Evolutionary conservation across 108 stramenopile species (phyloP).

Genomic region (Discostella pseudostelligera): DNA sequence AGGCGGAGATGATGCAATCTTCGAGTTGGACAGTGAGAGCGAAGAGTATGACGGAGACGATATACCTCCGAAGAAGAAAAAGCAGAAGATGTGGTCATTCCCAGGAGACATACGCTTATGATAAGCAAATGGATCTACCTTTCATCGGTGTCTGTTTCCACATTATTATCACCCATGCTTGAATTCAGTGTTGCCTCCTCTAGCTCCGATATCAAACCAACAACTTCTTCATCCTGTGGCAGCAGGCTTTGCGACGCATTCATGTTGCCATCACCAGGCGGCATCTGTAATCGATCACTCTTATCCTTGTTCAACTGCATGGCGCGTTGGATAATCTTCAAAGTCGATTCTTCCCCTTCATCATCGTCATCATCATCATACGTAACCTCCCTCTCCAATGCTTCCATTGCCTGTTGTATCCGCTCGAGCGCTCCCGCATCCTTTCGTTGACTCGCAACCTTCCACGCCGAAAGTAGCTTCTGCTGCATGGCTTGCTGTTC

Average conservation of each 20-base stretch:
- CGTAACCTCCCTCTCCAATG: conserved; percentile 29
- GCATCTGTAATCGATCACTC: neutral
- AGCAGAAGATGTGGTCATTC: conserved; percentile 9
- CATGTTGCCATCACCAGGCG: neutral
- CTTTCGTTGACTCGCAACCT: conserved; percentile 32
- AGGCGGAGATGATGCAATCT: conserved; percentile 29
- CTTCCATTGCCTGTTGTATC: conserved; percentile 47
- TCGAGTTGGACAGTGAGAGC: conserved; percentile 48
- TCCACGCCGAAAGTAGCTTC: conserved; percentile 39
- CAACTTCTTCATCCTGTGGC: conserved; percentile 23
- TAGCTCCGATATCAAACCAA: conserved; percentile 39
- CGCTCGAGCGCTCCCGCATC: conserved; percentile 35
- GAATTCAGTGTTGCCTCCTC: conserved; percentile 23
- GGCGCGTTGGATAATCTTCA: conserved; percentile 32
- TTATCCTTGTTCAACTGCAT: conserved; percentile 29
- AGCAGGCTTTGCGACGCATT: no score
- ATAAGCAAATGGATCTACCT: conserved; percentile 8
- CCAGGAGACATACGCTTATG: conserved; percentile 1
- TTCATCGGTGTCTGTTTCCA: conserved; percentile 3
- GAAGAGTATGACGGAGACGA: conserved; percentile 47
- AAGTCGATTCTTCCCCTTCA: conserved; percentile 11
- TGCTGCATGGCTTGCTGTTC: conserved; percentile 41
- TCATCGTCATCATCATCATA: neutral
- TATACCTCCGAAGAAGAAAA: conserved; percentile 11
- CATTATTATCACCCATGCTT: neutral